phyloP scores from a whole-genome alignment of 106 monocot genomes.

The Allium fistulosum region DNA sequence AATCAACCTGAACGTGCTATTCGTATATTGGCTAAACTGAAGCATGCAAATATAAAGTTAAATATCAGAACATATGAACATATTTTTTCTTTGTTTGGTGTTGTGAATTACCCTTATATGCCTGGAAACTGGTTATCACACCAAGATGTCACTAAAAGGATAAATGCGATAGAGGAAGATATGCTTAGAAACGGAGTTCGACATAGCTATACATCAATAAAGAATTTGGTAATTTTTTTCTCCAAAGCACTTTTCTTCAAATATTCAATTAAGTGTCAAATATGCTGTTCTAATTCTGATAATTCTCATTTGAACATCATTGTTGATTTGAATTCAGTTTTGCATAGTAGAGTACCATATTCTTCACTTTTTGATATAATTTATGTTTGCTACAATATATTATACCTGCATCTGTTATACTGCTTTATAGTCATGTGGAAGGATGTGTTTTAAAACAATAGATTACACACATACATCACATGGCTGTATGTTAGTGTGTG shows the following conservation, averaged over 20 bases:
- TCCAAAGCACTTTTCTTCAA: no score
- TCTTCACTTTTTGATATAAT: no score
- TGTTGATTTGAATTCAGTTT: no score
- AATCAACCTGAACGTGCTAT: slow-evolving; percentile 79
- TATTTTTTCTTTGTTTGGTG: slow-evolving; percentile 71
- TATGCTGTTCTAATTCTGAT: neutral
- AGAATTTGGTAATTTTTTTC: slow-evolving; percentile 57
- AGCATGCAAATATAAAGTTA: slow-evolving; percentile 38
- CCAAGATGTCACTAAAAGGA: slow-evolving; percentile 51
- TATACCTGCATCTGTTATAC: no score
- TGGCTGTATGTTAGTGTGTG: no score
- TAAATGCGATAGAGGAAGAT: slow-evolving; percentile 53
- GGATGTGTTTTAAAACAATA: no score
- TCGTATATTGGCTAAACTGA: slow-evolving; percentile 54
- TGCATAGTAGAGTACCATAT: no score
- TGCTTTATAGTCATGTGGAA: no score
- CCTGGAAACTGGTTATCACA: slow-evolving; percentile 64
- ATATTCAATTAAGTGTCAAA: no score
- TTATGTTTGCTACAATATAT: no score
- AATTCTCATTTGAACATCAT: neutral
- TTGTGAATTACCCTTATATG: slow-evolving; percentile 77
- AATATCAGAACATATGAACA: slow-evolving; percentile 69
- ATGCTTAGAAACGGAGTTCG: slow-evolving; percentile 60
- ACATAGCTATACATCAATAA: slow-evolving; percentile 68
- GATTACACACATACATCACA: no score